Evolutionary conservation across 2,329 filamentous ascomycete species (phyloP), one percentile per base, ranked within the genome.

Genomic region (Ascochyta clinopodiicola): DNA sequence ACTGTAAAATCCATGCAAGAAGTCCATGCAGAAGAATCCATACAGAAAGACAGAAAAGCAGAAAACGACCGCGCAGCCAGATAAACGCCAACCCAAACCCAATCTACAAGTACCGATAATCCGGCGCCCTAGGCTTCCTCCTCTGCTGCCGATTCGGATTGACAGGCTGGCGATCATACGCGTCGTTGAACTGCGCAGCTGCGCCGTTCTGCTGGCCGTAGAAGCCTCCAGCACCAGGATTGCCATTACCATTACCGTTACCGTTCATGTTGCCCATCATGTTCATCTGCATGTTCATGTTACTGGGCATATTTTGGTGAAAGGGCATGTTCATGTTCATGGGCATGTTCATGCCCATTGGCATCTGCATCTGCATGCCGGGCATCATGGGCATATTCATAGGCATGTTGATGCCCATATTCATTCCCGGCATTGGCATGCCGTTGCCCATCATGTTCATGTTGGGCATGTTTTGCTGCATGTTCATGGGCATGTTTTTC

Each of bases 131-230:
- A 50, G 91, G 86, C 66, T 91, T 84, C 62, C 89, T 86, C 67
- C 92, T 88, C 67, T 90, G 86, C 70, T 92, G 91, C 75, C 95
- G 86, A 72, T 96, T 91, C 2, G 93, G 94, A 72, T 99, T 99
- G 59, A 98, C 91, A 0, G 95, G 95, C 75, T 96, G 94, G 54
- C 95, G 86, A 75, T 98, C 96, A 78, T 99, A 99, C 6, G 95
- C 91, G 54, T 96, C 92, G 25, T 63, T 63, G 21, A 51, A 60
- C 50, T 77, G 76, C 15, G 32, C 15, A 7, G 61, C 64, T 38
- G 71, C 71, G 12, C 68, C 39, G 29, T 55, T 49, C 9, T 59
- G 42, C 31, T 31, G 29, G 12, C 12, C 12, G 29, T 31, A 31
- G 12, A 31, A 31, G 12, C 12, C 29, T 31, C 29, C 29, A 13